Base-by-base conservation (phyloP, 208 protist species). In the Acanthamoeba healyi region DNA sequence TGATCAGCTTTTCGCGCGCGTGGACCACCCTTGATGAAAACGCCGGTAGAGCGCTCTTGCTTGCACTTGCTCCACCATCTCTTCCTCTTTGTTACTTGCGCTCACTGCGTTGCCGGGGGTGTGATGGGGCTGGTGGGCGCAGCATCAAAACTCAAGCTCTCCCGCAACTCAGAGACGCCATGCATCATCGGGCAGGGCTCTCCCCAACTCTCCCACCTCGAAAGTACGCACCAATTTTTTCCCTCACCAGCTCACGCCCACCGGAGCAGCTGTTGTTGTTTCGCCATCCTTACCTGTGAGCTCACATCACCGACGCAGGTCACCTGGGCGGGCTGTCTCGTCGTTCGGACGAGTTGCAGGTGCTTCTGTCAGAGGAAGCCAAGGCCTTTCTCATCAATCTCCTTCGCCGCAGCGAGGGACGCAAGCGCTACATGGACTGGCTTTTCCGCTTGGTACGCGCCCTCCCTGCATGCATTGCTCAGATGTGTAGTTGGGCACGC, bases 361-460 rank as follows among this genome's bases (percentile, higher is more conserved):
- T 26, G 19, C 36, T 88, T 1, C 36, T 88, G 1, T 88, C 81
- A 0, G 81, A 88, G 49, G 81, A 88, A 26, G 36, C 81, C 42
- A 88, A 88, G 51, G 51, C 42, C 29, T 88, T 88, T 22, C 81
- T 88, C n/a, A 88, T 65, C 81, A 88, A 88, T 46, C 81, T 88
- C 32, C 34, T 88, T 0, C 81, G 81, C 12, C 81, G 81, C 32
- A 88, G 81, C 36, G 81, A 88, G 40, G 81, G 81, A 5, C 81
- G 81, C 32, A 88, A 88, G 22, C 81, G 81, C 42, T 88, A 88
- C 51, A 88, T 88, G 81, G 51, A 56, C 34, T 88, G 81, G 81
- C 81, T 88, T 2, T 88, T 88, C 51, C 42, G 81, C 29, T 46
- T 88, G 40, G 81, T 88, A 24, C 81, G 19, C 32, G 14, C 46